Percentiles rank a stretch among this genome's conserved stretches.
phyloP scores from a whole-genome alignment of 768 basidiomycete genomes.

The Lentinula sp. region DNA sequence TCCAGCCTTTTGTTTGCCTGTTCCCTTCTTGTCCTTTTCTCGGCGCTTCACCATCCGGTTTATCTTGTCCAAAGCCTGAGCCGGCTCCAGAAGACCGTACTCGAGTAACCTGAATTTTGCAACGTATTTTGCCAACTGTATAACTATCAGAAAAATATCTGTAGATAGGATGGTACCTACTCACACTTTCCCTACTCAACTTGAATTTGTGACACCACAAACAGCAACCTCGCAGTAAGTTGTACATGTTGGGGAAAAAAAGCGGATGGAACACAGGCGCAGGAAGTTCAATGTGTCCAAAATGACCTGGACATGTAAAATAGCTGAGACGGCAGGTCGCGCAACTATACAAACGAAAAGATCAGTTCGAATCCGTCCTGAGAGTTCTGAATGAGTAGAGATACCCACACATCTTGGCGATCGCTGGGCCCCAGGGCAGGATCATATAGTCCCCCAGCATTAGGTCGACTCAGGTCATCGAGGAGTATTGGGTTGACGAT shows the following conservation, averaged over 20 bases:
- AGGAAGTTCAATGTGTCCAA: conserved; percentile 95
- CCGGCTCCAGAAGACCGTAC: conserved; percentile 79
- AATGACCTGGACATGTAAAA: conserved; percentile 96
- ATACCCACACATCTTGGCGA: conserved; percentile 81
- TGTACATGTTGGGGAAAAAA: conserved; percentile 89
- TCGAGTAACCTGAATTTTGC: conserved; percentile 88
- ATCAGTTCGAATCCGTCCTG: conserved; percentile 2
- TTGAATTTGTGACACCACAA: conserved; percentile 95
- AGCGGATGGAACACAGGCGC: conserved; percentile 94
- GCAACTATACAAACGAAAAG: conserved; percentile 52
- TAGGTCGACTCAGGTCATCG: conserved; percentile 91
- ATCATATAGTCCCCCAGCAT: conserved; percentile 90
- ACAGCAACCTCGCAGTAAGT: conserved; percentile 81
- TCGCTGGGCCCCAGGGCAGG: conserved; percentile 89
- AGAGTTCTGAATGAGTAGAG: background rate
- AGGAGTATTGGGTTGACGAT: conserved; percentile 89
- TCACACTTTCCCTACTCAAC: conserved; percentile 63
- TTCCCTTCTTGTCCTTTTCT: conserved; percentile 30
- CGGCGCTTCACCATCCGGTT: conserved; percentile 30
- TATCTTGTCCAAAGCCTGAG: conserved; percentile 70
- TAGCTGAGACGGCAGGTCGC: conserved; percentile 89
- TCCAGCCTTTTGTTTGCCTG: conserved; percentile 16
- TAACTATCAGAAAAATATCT: conserved; percentile 6
- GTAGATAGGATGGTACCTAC: conserved; percentile 17
- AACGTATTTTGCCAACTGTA: conserved; percentile 73